Evolutionary conservation across 169 alveolate species (phyloP).

Genomic region (Plasmodium knowlesi): DNA sequence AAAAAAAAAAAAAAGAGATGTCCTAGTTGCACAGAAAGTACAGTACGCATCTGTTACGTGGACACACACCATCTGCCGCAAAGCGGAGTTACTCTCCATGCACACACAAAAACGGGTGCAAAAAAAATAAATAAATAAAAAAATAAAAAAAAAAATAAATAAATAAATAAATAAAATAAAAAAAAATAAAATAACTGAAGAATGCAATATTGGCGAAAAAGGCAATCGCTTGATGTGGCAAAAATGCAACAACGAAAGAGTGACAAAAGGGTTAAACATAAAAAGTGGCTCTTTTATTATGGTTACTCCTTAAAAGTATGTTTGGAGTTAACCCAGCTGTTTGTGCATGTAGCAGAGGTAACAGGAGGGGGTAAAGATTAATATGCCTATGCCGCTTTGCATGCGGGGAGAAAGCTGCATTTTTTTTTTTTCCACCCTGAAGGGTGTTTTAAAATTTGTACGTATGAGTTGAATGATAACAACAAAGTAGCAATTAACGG

Average conservation of each 20-base stretch:
- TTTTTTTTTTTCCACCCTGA: background rate
- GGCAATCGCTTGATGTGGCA: background rate
- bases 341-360: background rate
- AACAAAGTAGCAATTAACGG: background rate
- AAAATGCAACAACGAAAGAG: background rate
- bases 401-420: background rate
- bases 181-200: too few species aligned
- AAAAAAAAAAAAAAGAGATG: background rate
- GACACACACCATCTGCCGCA: background rate
- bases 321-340: background rate
- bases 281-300: background rate
- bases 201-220: background rate
- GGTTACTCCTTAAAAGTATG: background rate
- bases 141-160: too few species aligned
- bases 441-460: background rate
- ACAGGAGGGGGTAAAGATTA: background rate
- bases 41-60: background rate
- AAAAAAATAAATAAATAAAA: too few species aligned
- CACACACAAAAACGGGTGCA: background rate
- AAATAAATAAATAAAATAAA: too few species aligned
- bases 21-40: background rate
- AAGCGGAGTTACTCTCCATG: background rate
- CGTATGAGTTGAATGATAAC: background rate
- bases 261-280: background rate
- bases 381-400: background rate